Base-by-base conservation (phyloP, 495 filamentous ascomycete species). In the Aspergillus conjunctus region DNA sequence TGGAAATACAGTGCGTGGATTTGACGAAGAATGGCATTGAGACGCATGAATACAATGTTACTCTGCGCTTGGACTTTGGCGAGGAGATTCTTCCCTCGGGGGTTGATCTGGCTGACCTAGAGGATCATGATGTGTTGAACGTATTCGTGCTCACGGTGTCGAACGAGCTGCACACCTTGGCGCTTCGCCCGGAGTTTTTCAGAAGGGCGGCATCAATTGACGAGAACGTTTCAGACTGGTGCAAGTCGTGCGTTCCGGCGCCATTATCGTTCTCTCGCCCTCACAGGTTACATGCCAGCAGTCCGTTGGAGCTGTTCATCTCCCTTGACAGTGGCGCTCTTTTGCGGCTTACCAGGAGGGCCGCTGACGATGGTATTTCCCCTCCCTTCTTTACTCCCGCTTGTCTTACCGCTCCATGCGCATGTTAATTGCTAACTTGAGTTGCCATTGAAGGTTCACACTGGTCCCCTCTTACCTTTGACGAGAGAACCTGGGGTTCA, bases 1-100 rank as follows among this genome's bases (percentile, higher is more conserved):
- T 98, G 54, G 91, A 92, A 70, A 80, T 98, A 54, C 88, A 91
- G 71, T 87, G 86, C 34, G 85, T 88, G 66, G 94, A 98, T 74
- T 73, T 97, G 58, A 87, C 83, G 37, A 93, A 89, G 71, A 80
- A 85, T 51, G 79, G 82, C 18, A 79, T 85, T 26, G 81, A 84
- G 31, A 73, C 80, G 50, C 81, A 85, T 64, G 88, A 92, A 67
- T 88, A 88, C 52, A 83, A 79, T 54, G 69, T 90, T 20, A 90
- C 88, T 3, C 77, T 98, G 52, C 85, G 89, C 63, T 81, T 98
- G 59, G 80, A 82, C 60, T 96, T 98, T 71, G 81, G 87, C 21
- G 79, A 84, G 43, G 71, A 83, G 8, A 89, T 99, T 49, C 79
- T 87, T 54, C 83, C 87, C 17, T 83, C 83, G 4, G 90, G 92